Base-by-base conservation (phyloP, 2,329 filamentous ascomycete species). In the Cladosporium cucumerinum region DNA sequence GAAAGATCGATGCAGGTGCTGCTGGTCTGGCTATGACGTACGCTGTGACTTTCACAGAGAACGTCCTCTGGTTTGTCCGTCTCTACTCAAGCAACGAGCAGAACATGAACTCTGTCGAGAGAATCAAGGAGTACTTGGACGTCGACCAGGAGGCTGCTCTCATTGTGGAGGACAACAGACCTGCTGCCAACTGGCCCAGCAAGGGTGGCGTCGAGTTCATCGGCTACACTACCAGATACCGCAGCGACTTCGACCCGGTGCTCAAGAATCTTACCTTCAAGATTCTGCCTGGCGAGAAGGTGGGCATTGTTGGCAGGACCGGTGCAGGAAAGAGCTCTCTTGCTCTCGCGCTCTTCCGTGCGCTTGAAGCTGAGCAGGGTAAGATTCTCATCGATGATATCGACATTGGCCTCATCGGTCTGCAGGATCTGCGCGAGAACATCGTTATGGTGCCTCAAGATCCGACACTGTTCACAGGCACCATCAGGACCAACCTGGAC, bases 401-500 rank as follows among this genome's bases (percentile, higher is more conserved):
- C n/a, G 92, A 98, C 72, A 92, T 98, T 73, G 89, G 92, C 59
- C 82, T 84, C 67, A 97, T 99, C 68, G 95, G 95, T 7, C 85
- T 99, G n/a, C 90, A 92, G 68, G 94, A 98, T 78, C 82, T 99
- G 72, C 90, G 95, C 63, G 90, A 96, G 79, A 89, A 91, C 55
- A 96, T 99, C 72, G 97, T 96, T 0, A 98, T 99, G 78, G 95
- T 99, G 65, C 95, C 95, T 30, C 95, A 99, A 80, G 95, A 99
- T 75, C 95, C 92, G 63, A 98, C 94, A 0, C 83, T 98, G 0
- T 98, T 98, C 79, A 93, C 89, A 16, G 94, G 94, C 69, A 97
- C 93, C 0, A 90, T 98, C 68, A 87, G 94, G 68, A 93, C 84
- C 76, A 99, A 99, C 75, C 84, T 99, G 25, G 95, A 99, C 76